phyloP scores from a whole-genome alignment of 768 basidiomycete species.

The Dioszegia aurantiaca region DNA sequence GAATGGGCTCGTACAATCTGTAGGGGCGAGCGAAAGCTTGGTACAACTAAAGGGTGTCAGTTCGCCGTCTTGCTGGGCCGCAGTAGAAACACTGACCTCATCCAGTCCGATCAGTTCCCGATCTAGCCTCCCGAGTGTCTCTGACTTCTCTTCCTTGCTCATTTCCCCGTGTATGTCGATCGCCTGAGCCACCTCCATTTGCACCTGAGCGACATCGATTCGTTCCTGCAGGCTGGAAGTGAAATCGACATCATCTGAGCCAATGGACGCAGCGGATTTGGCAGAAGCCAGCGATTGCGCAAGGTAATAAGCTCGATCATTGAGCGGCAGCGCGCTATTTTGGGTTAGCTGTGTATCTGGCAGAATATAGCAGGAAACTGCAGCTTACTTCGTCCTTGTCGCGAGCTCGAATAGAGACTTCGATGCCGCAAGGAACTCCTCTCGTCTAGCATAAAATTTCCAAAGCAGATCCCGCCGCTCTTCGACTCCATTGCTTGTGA shows the following conservation, averaged over 20 bases:
- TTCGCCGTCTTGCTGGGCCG: neutral
- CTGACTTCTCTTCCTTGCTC: constrained; percentile 44
- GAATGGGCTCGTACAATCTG: constrained; percentile 74
- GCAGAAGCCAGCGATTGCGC: constrained; percentile 93
- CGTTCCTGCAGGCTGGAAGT: constrained; percentile 93
- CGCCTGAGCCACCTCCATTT: constrained; percentile 78
- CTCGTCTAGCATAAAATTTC: constrained; percentile 95
- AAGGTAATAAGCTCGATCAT: constrained; percentile 80
- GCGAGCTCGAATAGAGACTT: constrained; percentile 78
- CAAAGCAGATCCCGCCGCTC: constrained; percentile 66
- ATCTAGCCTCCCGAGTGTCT: constrained; percentile 40
- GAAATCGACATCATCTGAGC: constrained; percentile 86
- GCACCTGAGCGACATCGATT: constrained; percentile 93
- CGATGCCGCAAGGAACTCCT: constrained; percentile 81
- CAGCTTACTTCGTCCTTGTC: constrained; percentile 62
- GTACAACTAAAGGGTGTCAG: constrained; percentile 63
- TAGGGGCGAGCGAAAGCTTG: constrained; percentile 83
- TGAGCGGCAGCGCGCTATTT: constrained; percentile 55
- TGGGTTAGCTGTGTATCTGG: constrained; percentile 58
- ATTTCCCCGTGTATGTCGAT: constrained; percentile 53
- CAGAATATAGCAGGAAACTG: constrained; percentile 47
- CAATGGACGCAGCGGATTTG: constrained; percentile 83
- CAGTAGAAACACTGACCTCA: constrained; percentile 59
- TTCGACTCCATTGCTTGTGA: constrained; percentile 31
- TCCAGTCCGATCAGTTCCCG: constrained; percentile 68